Evolutionary conservation across 768 basidiomycete genomes (phyloP), one percentile per base, ranked within the genome.

Genomic region (Rhodotorula toruloides): DNA sequence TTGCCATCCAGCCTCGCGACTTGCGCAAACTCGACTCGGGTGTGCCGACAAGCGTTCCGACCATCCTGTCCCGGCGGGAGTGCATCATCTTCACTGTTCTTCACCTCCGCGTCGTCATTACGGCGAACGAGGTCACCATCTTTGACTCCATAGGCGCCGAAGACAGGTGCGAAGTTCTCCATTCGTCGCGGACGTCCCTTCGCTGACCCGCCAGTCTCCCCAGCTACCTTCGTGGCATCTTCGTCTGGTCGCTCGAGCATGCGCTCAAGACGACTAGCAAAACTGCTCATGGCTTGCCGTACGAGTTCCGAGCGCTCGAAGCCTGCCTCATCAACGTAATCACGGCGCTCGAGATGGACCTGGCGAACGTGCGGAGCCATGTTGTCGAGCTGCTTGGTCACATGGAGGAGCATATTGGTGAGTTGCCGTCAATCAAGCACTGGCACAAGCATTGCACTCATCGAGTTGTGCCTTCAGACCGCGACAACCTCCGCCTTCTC

Each of bases 231-330:
- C 68, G 68, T 27, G 70, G 70, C 19, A 57, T 72, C 10, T 68
- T 72, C 31, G 27, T 72, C 7, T 72, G 63, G 60, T 60, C 60
- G 37, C 63, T 67, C 29, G 65, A 71, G 62, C 70, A 71, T 37
- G 70, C 70, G 1, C 52, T 71, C 48, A 71, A 67, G 44, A 53
- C 55, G 32, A 64, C 59, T 10, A 40, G 59, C 71, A 57, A 66
- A 68, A 64, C 63, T 56, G 68, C 67, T 0, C 54, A 83, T 17
- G 83, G 85, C 12, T 77, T 86, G 44, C 90, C 91, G 50, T 93
- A 92, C 77, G 91, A 94, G 80, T 92, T 93, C 44, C 92, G 93
- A 60, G 94, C 94, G 5, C 81, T 97, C 44, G 94, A 98, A 73
- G 93, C 92, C 1, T 86, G 96, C 63, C 81, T 98, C 48, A 83